Evolutionary conservation across 2,329 filamentous ascomycete species (phyloP).

Genomic region (Triangularia setosa): DNA sequence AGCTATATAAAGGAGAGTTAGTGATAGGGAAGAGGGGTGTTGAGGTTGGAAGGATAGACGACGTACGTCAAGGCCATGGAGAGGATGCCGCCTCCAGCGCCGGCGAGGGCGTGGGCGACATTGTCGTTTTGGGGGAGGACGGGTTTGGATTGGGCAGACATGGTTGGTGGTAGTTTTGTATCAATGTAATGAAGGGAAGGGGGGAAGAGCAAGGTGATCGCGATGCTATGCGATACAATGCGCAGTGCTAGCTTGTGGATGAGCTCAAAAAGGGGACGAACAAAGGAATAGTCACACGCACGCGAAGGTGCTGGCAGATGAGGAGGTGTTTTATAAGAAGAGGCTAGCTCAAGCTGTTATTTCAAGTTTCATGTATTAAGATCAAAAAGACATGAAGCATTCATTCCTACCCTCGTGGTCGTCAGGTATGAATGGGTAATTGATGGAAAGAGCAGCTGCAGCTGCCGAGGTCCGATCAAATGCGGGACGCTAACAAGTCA

Average conservation of each 20-base stretch:
- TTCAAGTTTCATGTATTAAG: too few species aligned
- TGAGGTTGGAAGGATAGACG: background rate
- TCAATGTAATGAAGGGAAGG: background rate
- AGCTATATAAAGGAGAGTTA: constrained; percentile 48
- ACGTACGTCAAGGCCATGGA: constrained; percentile 91
- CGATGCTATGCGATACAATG: background rate
- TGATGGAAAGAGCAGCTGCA: constrained; percentile 5
- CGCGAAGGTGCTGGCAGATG: background rate
- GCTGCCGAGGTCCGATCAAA: constrained; percentile 25
- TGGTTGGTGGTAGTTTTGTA: constrained; percentile 13
- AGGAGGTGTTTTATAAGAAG: background rate
- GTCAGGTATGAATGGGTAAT: constrained; percentile 2
- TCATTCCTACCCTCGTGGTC: constrained; percentile 4
- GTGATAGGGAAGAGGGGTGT: constrained; percentile 14
- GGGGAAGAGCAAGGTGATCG: background rate
- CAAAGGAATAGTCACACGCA: background rate
- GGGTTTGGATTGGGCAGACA: constrained; percentile 46
- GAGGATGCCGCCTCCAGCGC: constrained; percentile 86
- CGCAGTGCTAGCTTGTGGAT: background rate
- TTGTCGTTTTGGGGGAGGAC: constrained; percentile 85
- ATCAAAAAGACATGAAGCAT: background rate
- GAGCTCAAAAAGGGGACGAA: background rate
- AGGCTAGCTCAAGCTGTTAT: background rate
- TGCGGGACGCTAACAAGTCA: constrained; percentile 18
- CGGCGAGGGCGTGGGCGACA: constrained; percentile 90